phyloP scores from a whole-genome alignment of 2,329 filamentous ascomycete genomes.

The Didymellaceae sp. region DNA sequence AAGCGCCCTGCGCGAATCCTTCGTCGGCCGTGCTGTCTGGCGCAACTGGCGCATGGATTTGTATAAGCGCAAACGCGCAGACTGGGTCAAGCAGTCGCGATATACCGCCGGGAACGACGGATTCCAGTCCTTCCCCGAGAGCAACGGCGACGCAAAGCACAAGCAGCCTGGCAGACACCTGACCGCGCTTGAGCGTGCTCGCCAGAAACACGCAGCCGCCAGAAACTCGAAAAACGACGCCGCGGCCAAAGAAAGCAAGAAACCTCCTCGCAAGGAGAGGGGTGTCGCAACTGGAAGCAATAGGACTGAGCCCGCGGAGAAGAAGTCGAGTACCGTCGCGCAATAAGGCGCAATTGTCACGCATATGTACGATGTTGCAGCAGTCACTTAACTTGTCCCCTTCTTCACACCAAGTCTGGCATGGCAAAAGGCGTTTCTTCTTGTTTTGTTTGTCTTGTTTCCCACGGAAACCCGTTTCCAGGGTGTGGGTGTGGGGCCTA shows the following conservation, averaged over 20 bases:
- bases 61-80: constrained; percentile 66
- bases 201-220: constrained; percentile 63
- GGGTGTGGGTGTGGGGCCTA: constrained; percentile 16
- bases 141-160: constrained; percentile 31
- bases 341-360: constrained; percentile 25
- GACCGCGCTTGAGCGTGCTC: constrained; percentile 60
- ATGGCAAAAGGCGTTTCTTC: constrained; percentile 33
- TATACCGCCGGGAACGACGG: constrained; percentile 58
- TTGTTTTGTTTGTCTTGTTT: constrained; percentile 1
- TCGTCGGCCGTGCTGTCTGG: constrained; percentile 72
- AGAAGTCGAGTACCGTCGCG: constrained; percentile 33
- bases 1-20: constrained; percentile 66
- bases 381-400: background rate
- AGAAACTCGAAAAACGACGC: constrained; percentile 48
- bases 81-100: constrained; percentile 70
- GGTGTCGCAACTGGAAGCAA: constrained; percentile 20
- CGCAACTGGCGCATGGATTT: constrained; percentile 77
- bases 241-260: constrained; percentile 30
- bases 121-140: constrained; percentile 58
- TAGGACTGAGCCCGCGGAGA: constrained; percentile 27
- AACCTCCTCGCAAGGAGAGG: constrained; percentile 28
- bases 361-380: constrained; percentile 13
- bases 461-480: background rate
- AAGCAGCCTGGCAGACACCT: constrained; percentile 38
- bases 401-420: constrained; percentile 13